Base-by-base conservation (phyloP, 495 filamentous ascomycete species). In the Talaromyces adpressus region DNA sequence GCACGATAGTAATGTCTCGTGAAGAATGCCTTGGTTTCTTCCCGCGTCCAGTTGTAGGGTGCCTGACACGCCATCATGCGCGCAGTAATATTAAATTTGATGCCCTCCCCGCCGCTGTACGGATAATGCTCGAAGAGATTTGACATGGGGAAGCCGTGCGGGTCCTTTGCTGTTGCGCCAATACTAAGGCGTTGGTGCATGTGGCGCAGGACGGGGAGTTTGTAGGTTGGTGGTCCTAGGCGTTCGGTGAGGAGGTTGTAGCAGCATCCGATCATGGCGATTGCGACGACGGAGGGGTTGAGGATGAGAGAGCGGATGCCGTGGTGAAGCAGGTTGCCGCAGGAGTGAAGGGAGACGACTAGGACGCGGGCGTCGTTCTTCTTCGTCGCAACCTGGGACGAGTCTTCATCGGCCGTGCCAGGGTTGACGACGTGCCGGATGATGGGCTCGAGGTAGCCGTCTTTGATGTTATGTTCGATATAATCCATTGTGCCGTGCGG, bases 61-160 rank as follows among this genome's bases (percentile, higher is more conserved):
- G 94, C 94, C 76, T 98, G 94, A 14, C 93, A 89, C 34, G 92
- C 93, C 94, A 97, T 96, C 84, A 95, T 94, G 27, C 95, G 83
- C 0, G 94, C 92, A 0, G 94, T 98, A 69, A 98, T 96, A 71
- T 98, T 98, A 62, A 98, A 81, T 27, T 90, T 82, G 54, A 96
- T 77, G 18, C 92, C 92, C 32, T 75, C 73, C 12, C 77, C 79
- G 23, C 72, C 66, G 16, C 27, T 20, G 65, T 89, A 75, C 32
- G 75, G 66, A 69, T 81, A 91, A 0, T 75, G 78, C 60, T 83
- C 86, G n/a, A 96, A 70, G 8, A 81, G 79, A 51, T 89, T 82
- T 36, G 89, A 93, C 89, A 98, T 92, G 0, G 94, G 94, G 70
- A 97, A 98, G 11, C 94, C 94, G 63, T 95, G 87, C 0, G 91